Base-by-base conservation (phyloP, 1,139 yeast species). In the Pichia sp. region DNA sequence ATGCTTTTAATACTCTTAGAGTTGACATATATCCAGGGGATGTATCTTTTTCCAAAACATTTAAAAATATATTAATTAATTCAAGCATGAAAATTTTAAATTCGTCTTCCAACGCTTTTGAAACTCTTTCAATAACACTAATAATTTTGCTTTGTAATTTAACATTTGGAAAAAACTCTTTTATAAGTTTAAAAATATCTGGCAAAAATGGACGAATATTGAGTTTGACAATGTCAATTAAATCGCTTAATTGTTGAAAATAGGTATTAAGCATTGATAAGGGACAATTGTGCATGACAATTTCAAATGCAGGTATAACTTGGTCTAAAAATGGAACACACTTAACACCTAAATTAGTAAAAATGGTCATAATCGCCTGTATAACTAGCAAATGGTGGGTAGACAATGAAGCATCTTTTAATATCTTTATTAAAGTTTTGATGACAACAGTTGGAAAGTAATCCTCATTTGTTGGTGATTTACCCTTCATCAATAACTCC, bases 391-490 rank as follows among this genome's bases (percentile, higher is more conserved):
- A 86, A 63, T 94, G 97, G 60, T 90, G 96, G 0, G 87, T 73
- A 18, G 86, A 82, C 51, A 92, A 72, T 0, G 97, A 87, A 1
- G 86, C 81, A 64, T 94, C 98, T 56, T 84, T 83, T 45, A 92
- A 68, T 30, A 92, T 83, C 52, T 83, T 85, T 81, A 90, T 78
- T 54, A 94, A 70, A 25, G 89, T 86, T 36, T 82, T 83, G 40
- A 92, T 86, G 1, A 94, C 97, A 28, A 94, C 97, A 0, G 97
- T 89, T 3, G 97, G 97, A 60, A 88, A 90, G 60, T 89, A 94
- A 58, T 90, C 97, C 51, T 90, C 97, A 51, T 84, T 81, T 0
- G 95, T 83, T 1, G 97, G 97, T 7, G 96, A 86, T 78, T 87
- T 86, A 1, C 97, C 97, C 61, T 85, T 86, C 89, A 92, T 88